Evolutionary conservation across 768 basidiomycete species (phyloP), one percentile per base, ranked within the genome.

Genomic region (Lactarius pseudohatsudake): DNA sequence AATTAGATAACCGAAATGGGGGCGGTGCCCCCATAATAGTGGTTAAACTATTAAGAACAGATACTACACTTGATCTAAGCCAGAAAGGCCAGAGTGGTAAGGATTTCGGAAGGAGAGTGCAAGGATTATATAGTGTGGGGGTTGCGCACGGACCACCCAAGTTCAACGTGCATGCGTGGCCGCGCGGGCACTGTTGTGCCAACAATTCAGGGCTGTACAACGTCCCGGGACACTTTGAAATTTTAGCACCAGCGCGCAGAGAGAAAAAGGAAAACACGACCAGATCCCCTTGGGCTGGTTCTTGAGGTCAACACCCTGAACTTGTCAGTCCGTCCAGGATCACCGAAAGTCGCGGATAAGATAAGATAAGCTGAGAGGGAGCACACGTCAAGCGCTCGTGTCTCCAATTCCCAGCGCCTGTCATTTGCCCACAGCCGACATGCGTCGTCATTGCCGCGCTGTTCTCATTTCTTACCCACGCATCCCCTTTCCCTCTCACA

Each of bases 11-110:
- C 73, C 74, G 73, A 41, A 72, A 74, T 72, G 72, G 62, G 67
- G 74, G 74, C 74, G 68, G 74, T 75, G 74, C 74, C 74, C 68
- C 68, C 74, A 75, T 75, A 75, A 75, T 75, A 75, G 74, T 75
- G 74, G 74, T 87, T 86, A 86, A 86, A 86, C 85, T 86, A 85
- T 86, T 86, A 89, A 91, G 89, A 91, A 91, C 90, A 92, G 90
- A 91, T 92, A 92, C 90, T 91, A 92, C 90, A 92, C 90, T 91
- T 91, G 90, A 91, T 92, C 90, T 91, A 91, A 92, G 90, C 90
- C 90, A 91, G 90, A 89, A 89, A 90, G 89, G 88, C 89, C 89
- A 90, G 89, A 90, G 89, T 89, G 89, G 88, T 89, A 81, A 87
- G 71, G 79, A 69, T 45, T 53, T 13, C 34, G 22, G 2, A 0